Percentiles rank a stretch among this genome's conserved stretches.
phyloP scores from a whole-genome alignment of 495 filamentous ascomycete genomes.

The Cryomyces antarcticus region DNA sequence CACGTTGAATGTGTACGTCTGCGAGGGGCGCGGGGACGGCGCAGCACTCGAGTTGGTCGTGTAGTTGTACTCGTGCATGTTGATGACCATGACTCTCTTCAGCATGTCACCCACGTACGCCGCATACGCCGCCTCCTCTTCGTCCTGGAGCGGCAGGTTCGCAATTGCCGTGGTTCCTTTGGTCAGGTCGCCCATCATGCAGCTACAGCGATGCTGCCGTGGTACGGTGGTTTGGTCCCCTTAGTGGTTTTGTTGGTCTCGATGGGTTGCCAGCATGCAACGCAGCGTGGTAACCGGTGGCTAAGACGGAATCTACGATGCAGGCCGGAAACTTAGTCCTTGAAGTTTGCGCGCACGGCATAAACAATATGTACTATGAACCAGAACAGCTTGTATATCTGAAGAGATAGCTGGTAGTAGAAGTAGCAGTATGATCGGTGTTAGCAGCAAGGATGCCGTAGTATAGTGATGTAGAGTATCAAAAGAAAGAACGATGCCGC shows the following conservation, averaged over 20 bases:
- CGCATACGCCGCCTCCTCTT: slow-evolving; percentile 36
- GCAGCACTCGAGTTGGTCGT: slow-evolving; percentile 15
- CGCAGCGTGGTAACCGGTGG: no score
- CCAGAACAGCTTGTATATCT: no score
- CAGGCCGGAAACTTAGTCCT: no score
- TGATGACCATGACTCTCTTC: slow-evolving; percentile 32
- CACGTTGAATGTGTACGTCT: slow-evolving; percentile 27
- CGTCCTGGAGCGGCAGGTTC: slow-evolving; percentile 23
- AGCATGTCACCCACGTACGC: slow-evolving; percentile 29
- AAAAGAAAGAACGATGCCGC: no score
- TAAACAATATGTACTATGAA: no score
- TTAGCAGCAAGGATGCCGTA: no score
- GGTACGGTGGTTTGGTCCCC: slow-evolving; percentile 47
- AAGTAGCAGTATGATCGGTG: no score
- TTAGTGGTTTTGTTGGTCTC: slow-evolving; percentile 27
- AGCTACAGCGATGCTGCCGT: slow-evolving; percentile 41
- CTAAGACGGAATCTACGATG: no score
- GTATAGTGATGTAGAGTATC: no score
- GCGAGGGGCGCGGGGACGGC: slow-evolving; percentile 13
- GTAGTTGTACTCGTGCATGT: slow-evolving; percentile 40
- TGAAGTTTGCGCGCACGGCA: no score
- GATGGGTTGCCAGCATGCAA: slow-evolving; percentile 34
- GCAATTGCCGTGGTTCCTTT: slow-evolving; percentile 15
- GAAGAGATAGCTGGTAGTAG: no score
- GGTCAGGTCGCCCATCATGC: slow-evolving; percentile 27